These are phyloP conservation scores for Dictyostelium discoideum DNA, from an alignment of 78 protist genomes.

Conservation along the genomic window dicty_2.7 NC_007088.5:2177001-2177500, in stretches of 20 bases:
- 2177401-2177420: constrained; percentile 16
- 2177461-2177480: not conserved
- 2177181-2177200: constrained; percentile 63
- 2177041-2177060: constrained; percentile 57
- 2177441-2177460: not conserved
- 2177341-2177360: constrained; percentile 81
- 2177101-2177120: constrained; percentile 63
- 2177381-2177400: constrained; percentile 14
- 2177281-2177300: constrained; percentile 77
- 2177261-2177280: constrained; percentile 56
- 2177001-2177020: constrained; percentile 65
- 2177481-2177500: too few species aligned
- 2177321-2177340: constrained; percentile 72
- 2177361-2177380: constrained; percentile 78
- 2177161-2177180: constrained; percentile 36
- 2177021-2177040: constrained; percentile 85
- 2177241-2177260: constrained; percentile 79
- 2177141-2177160: constrained; percentile 82
- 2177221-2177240: constrained; percentile 64
- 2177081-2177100: not conserved
- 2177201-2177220: constrained; percentile 81
- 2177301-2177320: constrained; percentile 62
- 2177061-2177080: constrained; percentile 56
- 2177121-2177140: constrained; percentile 82
- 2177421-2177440: constrained; percentile 17